Evolutionary conservation across 129 eudicot genomes (phyloP).

Genomic region (Lactuca sativa): DNA sequence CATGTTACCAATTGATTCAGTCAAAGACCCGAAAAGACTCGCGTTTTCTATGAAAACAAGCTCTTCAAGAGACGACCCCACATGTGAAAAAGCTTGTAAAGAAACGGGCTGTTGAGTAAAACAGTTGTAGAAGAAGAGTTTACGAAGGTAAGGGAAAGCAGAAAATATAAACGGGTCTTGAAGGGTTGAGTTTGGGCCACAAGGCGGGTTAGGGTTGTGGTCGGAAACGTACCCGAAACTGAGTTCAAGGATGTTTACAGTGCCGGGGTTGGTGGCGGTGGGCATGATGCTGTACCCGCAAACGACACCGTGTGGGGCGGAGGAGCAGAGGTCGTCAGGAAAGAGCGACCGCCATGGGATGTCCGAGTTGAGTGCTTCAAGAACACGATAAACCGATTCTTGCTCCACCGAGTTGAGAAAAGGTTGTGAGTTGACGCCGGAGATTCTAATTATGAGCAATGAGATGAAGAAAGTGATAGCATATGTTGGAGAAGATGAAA

Average conservation of each 20-base stretch:
- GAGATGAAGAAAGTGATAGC: slow-evolving; percentile 12
- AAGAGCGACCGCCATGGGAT: slow-evolving; percentile 75
- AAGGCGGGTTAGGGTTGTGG: slow-evolving; percentile 75
- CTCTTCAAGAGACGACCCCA: slow-evolving; percentile 49
- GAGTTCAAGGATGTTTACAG: slow-evolving; percentile 55
- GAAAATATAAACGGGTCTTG: slow-evolving; percentile 34
- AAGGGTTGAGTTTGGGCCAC: slow-evolving; percentile 42
- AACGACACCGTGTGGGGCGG: slow-evolving; percentile 86
- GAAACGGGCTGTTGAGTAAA: slow-evolving; percentile 43
- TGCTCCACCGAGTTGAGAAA: slow-evolving; percentile 59
- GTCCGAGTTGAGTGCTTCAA: slow-evolving; percentile 69
- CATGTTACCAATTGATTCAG: slow-evolving; percentile 28
- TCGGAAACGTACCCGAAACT: slow-evolving; percentile 79
- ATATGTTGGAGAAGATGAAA: slow-evolving; percentile 8
- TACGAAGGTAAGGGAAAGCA: slow-evolving; percentile 49
- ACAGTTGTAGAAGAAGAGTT: slow-evolving; percentile 74
- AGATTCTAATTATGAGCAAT: slow-evolving; percentile 9
- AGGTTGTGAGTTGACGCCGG: slow-evolving; percentile 41
- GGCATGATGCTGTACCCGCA: slow-evolving; percentile 57
- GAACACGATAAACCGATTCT: slow-evolving; percentile 71
- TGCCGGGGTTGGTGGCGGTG: slow-evolving; percentile 25
- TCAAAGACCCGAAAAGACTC: slow-evolving; percentile 50
- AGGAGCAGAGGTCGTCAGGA: slow-evolving; percentile 79
- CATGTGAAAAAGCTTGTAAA: slow-evolving; percentile 30
- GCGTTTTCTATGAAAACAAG: slow-evolving; percentile 63